These are phyloP conservation scores for Lentinus brumalis DNA, from an alignment of 768 basidiomycete genomes.

Conservation along the genomic window DNA sequence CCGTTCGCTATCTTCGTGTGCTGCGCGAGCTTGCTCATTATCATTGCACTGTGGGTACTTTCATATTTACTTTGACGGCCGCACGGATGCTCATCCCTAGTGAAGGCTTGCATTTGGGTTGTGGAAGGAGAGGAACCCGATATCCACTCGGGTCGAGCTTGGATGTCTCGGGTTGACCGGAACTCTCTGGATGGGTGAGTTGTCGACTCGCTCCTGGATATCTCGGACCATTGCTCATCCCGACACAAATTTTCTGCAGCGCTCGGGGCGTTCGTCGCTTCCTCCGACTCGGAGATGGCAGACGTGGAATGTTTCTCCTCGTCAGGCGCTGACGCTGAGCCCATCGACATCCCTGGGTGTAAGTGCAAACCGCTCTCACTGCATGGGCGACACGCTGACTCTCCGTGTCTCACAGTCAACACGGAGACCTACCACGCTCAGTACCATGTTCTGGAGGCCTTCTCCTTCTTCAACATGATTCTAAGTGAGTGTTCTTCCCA, in stretches of 20 bases:
- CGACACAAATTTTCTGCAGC: conserved; percentile 42
- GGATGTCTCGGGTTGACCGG: conserved; percentile 70
- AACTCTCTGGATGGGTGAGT: conserved; percentile 78
- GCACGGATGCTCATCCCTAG: conserved; percentile 6
- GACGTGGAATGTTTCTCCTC: conserved; percentile 82
- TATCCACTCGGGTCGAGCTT: conserved; percentile 77
- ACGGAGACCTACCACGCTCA: conserved; percentile 89
- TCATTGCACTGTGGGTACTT: conserved; percentile 61
- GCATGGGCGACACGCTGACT: neutral
- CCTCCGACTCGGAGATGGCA: conserved; percentile 76
- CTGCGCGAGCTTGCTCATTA: conserved; percentile 66
- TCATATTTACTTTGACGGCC: neutral
- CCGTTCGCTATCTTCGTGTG: conserved; percentile 86
- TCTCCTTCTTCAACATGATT: conserved; percentile 75
- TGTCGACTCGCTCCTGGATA: neutral
- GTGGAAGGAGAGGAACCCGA: conserved; percentile 69
- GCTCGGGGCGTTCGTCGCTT: conserved; percentile 70
- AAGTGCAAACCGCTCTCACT: conserved; percentile 33
- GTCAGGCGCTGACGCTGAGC: conserved; percentile 48
- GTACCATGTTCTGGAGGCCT: conserved; percentile 80
- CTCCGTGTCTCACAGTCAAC: conserved; percentile 51
- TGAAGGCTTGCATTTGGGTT: conserved; percentile 65
- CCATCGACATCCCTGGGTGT: conserved; percentile 70
- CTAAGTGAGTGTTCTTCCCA: conserved; percentile 50
- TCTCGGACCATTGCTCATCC: conserved; percentile 1